Evolutionary conservation across 495 filamentous ascomycete species (phyloP), one percentile per base, ranked within the genome.

Genomic region (Tuber magnatum): DNA sequence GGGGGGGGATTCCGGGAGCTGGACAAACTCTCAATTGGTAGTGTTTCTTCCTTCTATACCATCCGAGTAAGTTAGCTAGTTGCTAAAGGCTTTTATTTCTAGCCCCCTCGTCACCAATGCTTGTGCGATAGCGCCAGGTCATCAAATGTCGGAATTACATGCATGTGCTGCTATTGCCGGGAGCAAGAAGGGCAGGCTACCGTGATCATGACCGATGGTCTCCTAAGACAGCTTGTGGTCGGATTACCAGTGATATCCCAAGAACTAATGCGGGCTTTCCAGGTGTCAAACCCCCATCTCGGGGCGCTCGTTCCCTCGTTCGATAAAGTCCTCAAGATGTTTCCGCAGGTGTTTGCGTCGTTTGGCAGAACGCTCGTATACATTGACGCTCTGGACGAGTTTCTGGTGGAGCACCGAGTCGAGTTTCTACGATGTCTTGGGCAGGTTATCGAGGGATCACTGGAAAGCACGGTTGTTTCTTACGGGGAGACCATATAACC

Each of bases 401-500:
- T 40, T 40, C 39, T 40, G 39, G 39, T 40, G 39, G 39, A 40
- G 39, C 7, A 7, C 39, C 7, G 39, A 7, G 39, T 40, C 39
- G 39, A 40, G 39, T 40, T 40, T 40, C 39, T 40, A 5, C 68
- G 70, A 20, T 71, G 68, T 72, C 48, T 32, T 28, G 10, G 40
- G 2, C 32, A 40, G 65, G 44, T 46, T 46, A 20, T 18, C 44
- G 44, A 46, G 44, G 16, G 6, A 20, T 20, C 16, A 18, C 44
- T 38, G 65, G 3, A 40, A 40, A 40, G 32, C 48, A 22, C 74
- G 74, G n/a, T 1, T 77, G 2, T 74, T 77, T 74, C 40, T 77
- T 9, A 75, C 75, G 18, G 74, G 75, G 42, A 40, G 72, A 3
- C 73, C 48, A 4, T 56, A 77, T 32, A 71, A 75, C 51, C 69